phyloP scores from a whole-genome alignment of 306 rosid species.

The Erythrophleum fordii region DNA sequence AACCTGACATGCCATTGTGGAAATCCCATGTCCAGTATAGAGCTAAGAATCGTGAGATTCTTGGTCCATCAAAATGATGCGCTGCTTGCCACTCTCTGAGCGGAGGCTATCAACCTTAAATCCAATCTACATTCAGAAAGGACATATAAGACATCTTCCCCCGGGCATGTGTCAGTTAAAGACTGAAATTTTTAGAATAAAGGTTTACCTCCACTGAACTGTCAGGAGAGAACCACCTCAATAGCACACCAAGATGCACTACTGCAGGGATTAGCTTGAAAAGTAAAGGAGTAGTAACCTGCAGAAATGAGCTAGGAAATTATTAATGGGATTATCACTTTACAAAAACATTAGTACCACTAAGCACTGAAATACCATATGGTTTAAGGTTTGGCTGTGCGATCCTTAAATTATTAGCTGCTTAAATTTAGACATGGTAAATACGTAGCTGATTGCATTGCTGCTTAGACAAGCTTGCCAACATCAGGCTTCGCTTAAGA shows the following conservation, averaged over 20 bases:
- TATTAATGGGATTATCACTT: slow-evolving; percentile 21
- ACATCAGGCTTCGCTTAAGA: slow-evolving; percentile 2
- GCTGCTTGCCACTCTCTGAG: slow-evolving; percentile 86
- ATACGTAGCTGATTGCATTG: not conserved
- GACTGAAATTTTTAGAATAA: not conserved
- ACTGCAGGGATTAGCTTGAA: slow-evolving; percentile 97
- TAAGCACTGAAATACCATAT: slow-evolving; percentile 1
- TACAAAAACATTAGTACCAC: not conserved
- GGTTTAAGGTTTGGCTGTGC: not conserved
- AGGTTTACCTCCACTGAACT: slow-evolving; percentile 70
- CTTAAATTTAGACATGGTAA: not conserved
- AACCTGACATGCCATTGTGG: slow-evolving; percentile 39
- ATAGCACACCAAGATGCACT: slow-evolving; percentile 90
- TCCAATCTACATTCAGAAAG: slow-evolving; percentile 57
- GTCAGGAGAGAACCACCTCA: slow-evolving; percentile 91
- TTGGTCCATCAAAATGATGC: slow-evolving; percentile 80
- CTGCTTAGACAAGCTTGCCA: slow-evolving; percentile 6
- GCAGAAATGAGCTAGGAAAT: slow-evolving; percentile 39
- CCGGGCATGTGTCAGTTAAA: not conserved
- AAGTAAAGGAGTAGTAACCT: slow-evolving; percentile 95
- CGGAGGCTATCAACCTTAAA: slow-evolving; percentile 89
- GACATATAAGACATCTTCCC: not conserved
- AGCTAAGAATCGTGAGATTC: slow-evolving; percentile 56
- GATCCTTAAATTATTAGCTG: slow-evolving; percentile 11
- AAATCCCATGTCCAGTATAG: slow-evolving; percentile 26